A percentile compares a stretch with the other conserved stretches of the same genome.
phyloP scores from a whole-genome alignment of 176 grass and related monocot species.

The Eragrostis nindensis region DNA sequence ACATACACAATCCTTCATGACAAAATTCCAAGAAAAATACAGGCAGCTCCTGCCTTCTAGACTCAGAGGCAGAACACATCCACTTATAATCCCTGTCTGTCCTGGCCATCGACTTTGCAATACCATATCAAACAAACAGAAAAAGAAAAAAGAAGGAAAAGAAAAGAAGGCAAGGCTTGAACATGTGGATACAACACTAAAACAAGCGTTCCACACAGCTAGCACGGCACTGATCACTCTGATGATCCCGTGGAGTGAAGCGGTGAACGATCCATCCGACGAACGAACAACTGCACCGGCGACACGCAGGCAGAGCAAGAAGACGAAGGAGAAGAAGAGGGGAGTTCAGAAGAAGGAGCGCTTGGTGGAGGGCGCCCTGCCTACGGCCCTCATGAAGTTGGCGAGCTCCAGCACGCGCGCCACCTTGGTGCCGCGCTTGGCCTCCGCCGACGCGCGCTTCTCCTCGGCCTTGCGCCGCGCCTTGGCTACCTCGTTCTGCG shows the following conservation, averaged over 20 bases:
- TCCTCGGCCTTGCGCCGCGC: slow-evolving; percentile 83
- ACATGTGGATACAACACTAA: slow-evolving; percentile 67
- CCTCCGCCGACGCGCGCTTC: slow-evolving; percentile 93
- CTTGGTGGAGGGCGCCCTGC: slow-evolving; percentile 83
- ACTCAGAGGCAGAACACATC: slow-evolving; percentile 34
- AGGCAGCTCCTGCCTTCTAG: slow-evolving; percentile 39
- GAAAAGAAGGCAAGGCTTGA: neutral
- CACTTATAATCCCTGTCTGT: slow-evolving; percentile 31
- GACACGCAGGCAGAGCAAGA: neutral
- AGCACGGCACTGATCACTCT: slow-evolving; percentile 39
- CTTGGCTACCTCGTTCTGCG: slow-evolving; percentile 94
- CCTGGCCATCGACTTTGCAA: slow-evolving; percentile 35
- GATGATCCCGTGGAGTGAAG: slow-evolving; percentile 43
- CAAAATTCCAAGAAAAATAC: slow-evolving; percentile 29
- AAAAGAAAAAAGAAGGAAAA: no score
- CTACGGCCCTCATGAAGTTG: slow-evolving; percentile 91
- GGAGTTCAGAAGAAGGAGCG: slow-evolving; percentile 80
- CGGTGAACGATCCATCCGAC: slow-evolving; percentile 41
- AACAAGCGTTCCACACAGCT: slow-evolving; percentile 67
- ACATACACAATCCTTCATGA: slow-evolving; percentile 43
- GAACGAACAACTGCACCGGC: neutral
- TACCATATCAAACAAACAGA: slow-evolving; percentile 44
- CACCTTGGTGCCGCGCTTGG: slow-evolving; percentile 90
- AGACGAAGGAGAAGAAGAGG: neutral
- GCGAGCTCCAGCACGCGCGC: slow-evolving; percentile 85